Percentiles rank a stretch among this genome's conserved stretches.
Evolutionary conservation across 768 basidiomycete genomes (phyloP).

Genomic region (Boletus sp.): DNA sequence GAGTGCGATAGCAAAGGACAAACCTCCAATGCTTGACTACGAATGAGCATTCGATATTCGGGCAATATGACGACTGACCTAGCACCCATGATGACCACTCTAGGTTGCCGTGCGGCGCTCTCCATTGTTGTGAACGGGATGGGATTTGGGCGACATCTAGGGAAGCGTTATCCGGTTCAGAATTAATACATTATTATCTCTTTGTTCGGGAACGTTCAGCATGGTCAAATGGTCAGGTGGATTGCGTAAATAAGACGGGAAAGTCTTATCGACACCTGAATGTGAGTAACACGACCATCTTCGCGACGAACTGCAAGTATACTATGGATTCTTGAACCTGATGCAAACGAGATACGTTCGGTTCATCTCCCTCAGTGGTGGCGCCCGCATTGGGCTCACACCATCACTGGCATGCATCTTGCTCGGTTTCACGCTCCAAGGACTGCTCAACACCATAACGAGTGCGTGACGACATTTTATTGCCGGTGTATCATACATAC

Average conservation of each 20-base stretch:
- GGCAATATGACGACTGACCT: slow-evolving; percentile 15
- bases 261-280: too few relatives aligned
- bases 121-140: not conserved
- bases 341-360: too few relatives aligned
- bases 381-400: too few relatives aligned
- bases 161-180: not conserved
- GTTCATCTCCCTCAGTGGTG: too few relatives aligned
- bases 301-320: too few relatives aligned
- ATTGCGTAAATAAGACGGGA: not conserved
- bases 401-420: too few relatives aligned
- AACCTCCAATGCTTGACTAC: slow-evolving; percentile 37
- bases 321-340: too few relatives aligned
- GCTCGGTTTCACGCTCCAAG: too few relatives aligned
- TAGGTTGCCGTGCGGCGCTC: not conserved
- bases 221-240: slow-evolving; percentile 4
- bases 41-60: not conserved
- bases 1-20: slow-evolving; percentile 43
- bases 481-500: too few relatives aligned
- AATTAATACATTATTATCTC: slow-evolving; percentile 1
- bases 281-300: too few relatives aligned
- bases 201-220: not conserved
- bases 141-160: not conserved
- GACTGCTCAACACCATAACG: too few relatives aligned
- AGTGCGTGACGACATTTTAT: too few relatives aligned
- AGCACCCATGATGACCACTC: slow-evolving; percentile 23